Evolutionary conservation across 2,329 filamentous ascomycete genomes (phyloP), one percentile per base, ranked within the genome.

Genomic region (Helicocarpus griseus): DNA sequence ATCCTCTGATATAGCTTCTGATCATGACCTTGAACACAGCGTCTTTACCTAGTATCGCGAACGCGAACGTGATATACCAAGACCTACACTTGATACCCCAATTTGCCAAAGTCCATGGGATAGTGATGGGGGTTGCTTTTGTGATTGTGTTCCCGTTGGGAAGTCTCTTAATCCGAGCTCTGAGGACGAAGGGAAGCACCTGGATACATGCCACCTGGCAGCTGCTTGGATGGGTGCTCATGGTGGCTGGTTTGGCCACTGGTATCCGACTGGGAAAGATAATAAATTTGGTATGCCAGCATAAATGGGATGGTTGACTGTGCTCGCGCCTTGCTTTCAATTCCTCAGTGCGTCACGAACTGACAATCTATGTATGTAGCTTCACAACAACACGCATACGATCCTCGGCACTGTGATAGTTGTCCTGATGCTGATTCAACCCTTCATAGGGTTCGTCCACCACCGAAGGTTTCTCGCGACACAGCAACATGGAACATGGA

Each of bases 261-360:
- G 63, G 63, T 28, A 60, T 65, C 28, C 62, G 61, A 45, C 56
- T 66, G 36, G 61, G 58, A 17, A 58, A 55, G 33, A 60, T 61
- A 26, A 49, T 60, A 36, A 51, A 57, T 39, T 39, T 50, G 47
- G 52, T 64, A 48, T 36, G 55, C 38, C 1, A 43, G 14, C 40
- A 43, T n/a, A 8, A 50, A 26, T n/a, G n/a, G n/a, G n/a, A n/a
- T n/a, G n/a, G n/a, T n/a, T n/a, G n/a, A n/a, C n/a, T n/a, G n/a
- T n/a, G n/a, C n/a, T n/a, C n/a, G n/a, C n/a, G n/a, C n/a, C n/a
- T n/a, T n/a, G 2, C 29, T n/a, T 26, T n/a, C 36, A 39, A 21
- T 41, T 26, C 22, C 11, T 28, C 5, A 6, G 3, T 41, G 22
- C 5, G 6, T 41, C 4, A 1, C n/a, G 13, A 22, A 22, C 11